A percentile compares a stretch with the other conserved stretches of the same genome.
Evolutionary conservation across 495 filamentous ascomycete genomes (phyloP).

Genomic region (Penicilliopsis zonata): DNA sequence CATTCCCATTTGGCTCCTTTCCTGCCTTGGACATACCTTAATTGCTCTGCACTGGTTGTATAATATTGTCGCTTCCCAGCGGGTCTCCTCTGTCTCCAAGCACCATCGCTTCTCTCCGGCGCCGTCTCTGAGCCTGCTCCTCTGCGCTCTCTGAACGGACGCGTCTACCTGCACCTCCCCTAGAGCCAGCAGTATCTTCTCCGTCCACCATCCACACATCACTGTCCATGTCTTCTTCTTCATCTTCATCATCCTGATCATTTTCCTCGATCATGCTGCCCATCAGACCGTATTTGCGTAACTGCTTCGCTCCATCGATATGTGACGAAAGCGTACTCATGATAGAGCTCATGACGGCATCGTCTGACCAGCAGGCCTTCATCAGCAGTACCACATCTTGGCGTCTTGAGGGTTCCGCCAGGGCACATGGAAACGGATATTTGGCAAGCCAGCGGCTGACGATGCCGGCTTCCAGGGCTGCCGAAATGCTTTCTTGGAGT

Average conservation of each 20-base stretch:
- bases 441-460: slow-evolving; percentile 35
- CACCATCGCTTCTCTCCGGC: slow-evolving; percentile 44
- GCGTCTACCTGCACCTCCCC: slow-evolving; percentile 18
- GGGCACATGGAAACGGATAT: slow-evolving; percentile 37
- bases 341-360: slow-evolving; percentile 32
- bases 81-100: slow-evolving; percentile 37
- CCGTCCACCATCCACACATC: slow-evolving; percentile 41
- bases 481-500: slow-evolving; percentile 25
- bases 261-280: slow-evolving; percentile 30
- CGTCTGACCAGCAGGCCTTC: slow-evolving; percentile 36
- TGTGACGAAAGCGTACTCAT: slow-evolving; percentile 22
- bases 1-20: too few species aligned
- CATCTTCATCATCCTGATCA: slow-evolving; percentile 34
- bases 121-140: slow-evolving; percentile 36
- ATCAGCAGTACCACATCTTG: slow-evolving; percentile 31
- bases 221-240: slow-evolving; percentile 34
- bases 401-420: slow-evolving; percentile 20
- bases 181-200: slow-evolving; percentile 29
- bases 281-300: slow-evolving; percentile 33
- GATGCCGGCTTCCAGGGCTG: slow-evolving; percentile 30
- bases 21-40: too few species aligned
- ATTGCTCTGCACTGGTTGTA: slow-evolving; percentile 23
- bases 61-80: slow-evolving; percentile 37
- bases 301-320: slow-evolving; percentile 24
- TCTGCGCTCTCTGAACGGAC: slow-evolving; percentile 31